Conservation (phyloP, 768 basidiomycete species). For the Pleurotus sapidus region DNA sequence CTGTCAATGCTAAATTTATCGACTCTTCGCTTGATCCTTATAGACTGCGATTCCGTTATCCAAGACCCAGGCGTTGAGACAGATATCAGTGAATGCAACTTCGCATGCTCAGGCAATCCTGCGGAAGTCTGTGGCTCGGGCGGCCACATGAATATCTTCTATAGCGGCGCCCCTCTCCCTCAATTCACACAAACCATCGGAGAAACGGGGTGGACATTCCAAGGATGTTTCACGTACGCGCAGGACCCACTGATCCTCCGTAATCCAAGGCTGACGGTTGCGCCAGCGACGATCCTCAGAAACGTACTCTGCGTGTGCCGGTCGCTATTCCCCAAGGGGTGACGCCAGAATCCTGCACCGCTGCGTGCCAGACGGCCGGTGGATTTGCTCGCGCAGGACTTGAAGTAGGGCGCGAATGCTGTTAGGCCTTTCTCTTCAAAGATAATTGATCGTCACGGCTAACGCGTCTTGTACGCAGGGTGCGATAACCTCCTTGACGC, state of each 20-base stretch:
- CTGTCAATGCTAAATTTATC: no score
- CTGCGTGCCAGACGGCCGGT: conserved; percentile 40
- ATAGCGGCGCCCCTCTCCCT: conserved; percentile 49
- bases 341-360: conserved; percentile 46
- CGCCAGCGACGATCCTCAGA: conserved; percentile 28
- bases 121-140: conserved; percentile 55
- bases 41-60: no score
- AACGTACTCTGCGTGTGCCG: conserved; percentile 30
- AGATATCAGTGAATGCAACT: conserved; percentile 44
- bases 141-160: conserved; percentile 49
- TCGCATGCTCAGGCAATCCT: conserved; percentile 52
- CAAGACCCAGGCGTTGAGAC: conserved; percentile 40
- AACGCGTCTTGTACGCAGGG: no score
- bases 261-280: no score
- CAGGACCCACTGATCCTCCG: not conserved
- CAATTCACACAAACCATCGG: conserved; percentile 45
- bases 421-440: no score
- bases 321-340: conserved; percentile 42
- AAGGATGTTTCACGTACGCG: conserved; percentile 63
- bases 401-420: conserved; percentile 47
- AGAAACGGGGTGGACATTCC: conserved; percentile 45
- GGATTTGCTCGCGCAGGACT: conserved; percentile 39
- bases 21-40: no score
- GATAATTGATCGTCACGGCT: no score
- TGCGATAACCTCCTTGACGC: conserved; percentile 32